Conservation (phyloP, 352 stramenopile species). For the Pythium sp. region DNA sequence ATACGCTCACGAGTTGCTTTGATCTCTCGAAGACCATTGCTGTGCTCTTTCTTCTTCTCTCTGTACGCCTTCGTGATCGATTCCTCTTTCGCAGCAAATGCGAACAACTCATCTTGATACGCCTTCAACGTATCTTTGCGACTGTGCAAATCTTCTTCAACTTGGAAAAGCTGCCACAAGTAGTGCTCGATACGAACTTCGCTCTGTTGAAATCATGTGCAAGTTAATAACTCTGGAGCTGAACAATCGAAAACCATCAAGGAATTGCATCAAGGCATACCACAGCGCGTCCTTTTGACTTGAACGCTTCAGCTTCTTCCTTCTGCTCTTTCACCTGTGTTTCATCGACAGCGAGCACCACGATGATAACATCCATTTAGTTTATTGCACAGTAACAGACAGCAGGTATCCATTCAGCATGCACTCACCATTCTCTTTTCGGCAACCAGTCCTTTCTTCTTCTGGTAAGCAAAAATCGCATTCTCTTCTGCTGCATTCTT, state of each 20-base stretch:
- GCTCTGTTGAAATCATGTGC: conserved; percentile 27
- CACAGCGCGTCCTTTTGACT: conserved; percentile 63
- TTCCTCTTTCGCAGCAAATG: conserved; percentile 51
- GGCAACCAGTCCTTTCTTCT: conserved; percentile 93
- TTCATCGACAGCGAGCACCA: neutral
- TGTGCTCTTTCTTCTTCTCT: conserved; percentile 78
- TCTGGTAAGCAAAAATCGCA: conserved; percentile 94
- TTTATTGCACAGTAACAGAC: neutral
- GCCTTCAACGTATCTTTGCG: conserved; percentile 75
- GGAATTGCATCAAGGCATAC: conserved; percentile 24
- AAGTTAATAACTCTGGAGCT: neutral
- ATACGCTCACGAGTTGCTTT: conserved; percentile 68
- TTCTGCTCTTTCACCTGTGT: conserved; percentile 93
- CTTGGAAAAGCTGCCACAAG: conserved; percentile 95
- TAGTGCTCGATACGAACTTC: conserved; percentile 90
- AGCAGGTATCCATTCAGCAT: neutral
- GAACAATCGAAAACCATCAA: neutral
- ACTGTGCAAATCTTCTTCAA: conserved; percentile 87
- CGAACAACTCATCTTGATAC: conserved; percentile 39
- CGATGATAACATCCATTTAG: neutral
- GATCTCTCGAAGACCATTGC: conserved; percentile 45
- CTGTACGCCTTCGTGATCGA: conserved; percentile 39
- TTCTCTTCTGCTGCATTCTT: conserved; percentile 94
- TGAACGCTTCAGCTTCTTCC: conserved; percentile 88
- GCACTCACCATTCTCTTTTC: conserved; percentile 81